Evolutionary conservation across 805 yeast species (phyloP).

Genomic region (Clavispora santaluciae): DNA sequence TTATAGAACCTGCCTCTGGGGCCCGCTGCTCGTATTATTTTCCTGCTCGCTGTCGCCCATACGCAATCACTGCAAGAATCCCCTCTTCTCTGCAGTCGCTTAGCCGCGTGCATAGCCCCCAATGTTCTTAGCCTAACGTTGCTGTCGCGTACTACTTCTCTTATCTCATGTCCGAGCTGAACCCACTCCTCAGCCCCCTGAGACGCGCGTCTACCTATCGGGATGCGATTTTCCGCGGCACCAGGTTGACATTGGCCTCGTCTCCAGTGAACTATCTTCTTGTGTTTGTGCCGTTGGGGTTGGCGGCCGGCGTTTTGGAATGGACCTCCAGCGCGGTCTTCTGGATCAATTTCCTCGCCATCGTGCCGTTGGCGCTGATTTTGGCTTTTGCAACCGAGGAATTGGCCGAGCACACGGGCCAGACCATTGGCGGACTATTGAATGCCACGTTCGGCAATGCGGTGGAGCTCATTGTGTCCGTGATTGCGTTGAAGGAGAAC

Average conservation of each 20-base stretch:
- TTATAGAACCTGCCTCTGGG: no score
- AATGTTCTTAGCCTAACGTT: neutral
- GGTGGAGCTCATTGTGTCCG: slow-evolving; percentile 90
- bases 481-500: slow-evolving; percentile 79
- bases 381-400: slow-evolving; percentile 93
- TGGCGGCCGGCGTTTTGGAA: slow-evolving; percentile 59
- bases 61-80: no score
- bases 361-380: slow-evolving; percentile 86
- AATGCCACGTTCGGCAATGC: slow-evolving; percentile 99
- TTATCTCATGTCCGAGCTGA: slow-evolving; percentile 1
- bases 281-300: slow-evolving; percentile 84
- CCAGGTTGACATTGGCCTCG: slow-evolving; percentile 36
- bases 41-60: no score
- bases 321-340: slow-evolving; percentile 57
- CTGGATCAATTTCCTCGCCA: slow-evolving; percentile 77
- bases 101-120: neutral
- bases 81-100: no score
- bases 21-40: no score
- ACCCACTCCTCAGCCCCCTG: neutral
- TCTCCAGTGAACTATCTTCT: slow-evolving; percentile 75
- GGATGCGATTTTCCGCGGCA: slow-evolving; percentile 2
- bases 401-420: slow-evolving; percentile 80
- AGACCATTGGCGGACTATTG: slow-evolving; percentile 87
- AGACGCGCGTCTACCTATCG: neutral
- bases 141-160: neutral